Evolutionary conservation across 495 filamentous ascomycete species (phyloP), one percentile per base, ranked within the genome.

Genomic region (Penicillium argentinense): DNA sequence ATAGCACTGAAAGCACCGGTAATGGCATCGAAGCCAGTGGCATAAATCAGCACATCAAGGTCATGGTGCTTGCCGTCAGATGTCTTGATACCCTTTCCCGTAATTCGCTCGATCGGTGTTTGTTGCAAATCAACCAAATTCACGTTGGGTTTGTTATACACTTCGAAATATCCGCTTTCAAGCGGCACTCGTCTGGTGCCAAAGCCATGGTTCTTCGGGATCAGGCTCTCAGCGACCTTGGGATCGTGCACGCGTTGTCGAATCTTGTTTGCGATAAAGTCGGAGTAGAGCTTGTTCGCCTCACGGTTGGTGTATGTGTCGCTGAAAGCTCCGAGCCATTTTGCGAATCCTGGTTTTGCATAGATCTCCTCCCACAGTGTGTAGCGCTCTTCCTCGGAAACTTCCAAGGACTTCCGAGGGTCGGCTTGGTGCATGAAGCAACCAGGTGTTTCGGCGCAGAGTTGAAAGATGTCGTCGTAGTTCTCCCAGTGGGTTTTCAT

Each of bases 401-500:
- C 52, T n/a, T 62, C 52, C 7, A 57, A 16, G 5, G 54, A 51
- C 22, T 51, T 59, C 0, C 55, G 55, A 5, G 55, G 48, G n/a
- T 60, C 57, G 3, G 53, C 45, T n/a, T 53, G 33, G 45, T 72
- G 73, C 30, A 61, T 51, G 51, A 77, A 76, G 39, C 75, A 73
- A 3, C 59, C 58, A 24, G 72, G 75, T 9, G 71, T 76, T 12
- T 63, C 65, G 37, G 65, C 62, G 33, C 75, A 68, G 22, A 56
- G 42, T 28, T 67, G 57, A 51, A 72, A 78, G 27, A 77, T 51
- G 5, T 71, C 45, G 0, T 55, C 64, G 21, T 78, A 78, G 12
- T 64, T 57, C 13, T 55, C 50, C 53, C 75, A 71, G 18, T 57
- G 47, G n/a, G 65, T 52, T 8, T 72, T 28, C 58, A 79, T 73